Evolutionary conservation across 2,329 filamentous ascomycete species (phyloP).

Genomic region (Stagonosporopsis chrysanthemi): DNA sequence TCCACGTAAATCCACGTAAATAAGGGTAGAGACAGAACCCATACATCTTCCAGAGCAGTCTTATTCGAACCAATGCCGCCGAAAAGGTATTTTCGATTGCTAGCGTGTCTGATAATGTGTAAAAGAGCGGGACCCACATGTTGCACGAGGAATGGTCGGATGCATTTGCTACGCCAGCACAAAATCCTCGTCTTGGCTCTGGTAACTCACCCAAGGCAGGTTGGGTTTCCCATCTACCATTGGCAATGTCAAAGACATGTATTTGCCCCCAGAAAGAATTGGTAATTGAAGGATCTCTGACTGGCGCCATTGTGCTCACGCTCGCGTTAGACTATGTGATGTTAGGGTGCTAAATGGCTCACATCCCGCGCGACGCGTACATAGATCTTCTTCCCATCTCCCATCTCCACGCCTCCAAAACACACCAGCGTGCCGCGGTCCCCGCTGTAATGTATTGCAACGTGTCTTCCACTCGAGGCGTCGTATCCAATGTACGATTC

Average conservation of each 20-base stretch:
- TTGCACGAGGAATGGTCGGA: not conserved
- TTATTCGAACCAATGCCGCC: constrained; percentile 60
- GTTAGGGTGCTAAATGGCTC: no score
- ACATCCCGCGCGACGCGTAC: constrained; percentile 17
- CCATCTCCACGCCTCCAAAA: constrained; percentile 60
- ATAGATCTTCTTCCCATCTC: not conserved
- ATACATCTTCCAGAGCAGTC: constrained; percentile 65
- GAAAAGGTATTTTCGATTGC: constrained; percentile 58
- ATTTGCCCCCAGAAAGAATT: no score
- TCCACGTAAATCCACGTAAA: constrained; percentile 71
- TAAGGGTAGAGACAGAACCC: constrained; percentile 65
- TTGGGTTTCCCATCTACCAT: constrained; percentile 65
- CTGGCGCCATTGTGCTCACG: no score
- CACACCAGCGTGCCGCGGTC: constrained; percentile 65
- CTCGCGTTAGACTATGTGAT: no score
- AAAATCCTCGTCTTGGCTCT: constrained; percentile 29
- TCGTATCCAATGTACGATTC: constrained; percentile 59
- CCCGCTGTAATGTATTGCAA: constrained; percentile 64
- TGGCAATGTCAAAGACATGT: constrained; percentile 67
- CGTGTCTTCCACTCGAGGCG: constrained; percentile 62
- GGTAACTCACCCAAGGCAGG: constrained; percentile 62
- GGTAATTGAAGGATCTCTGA: no score
- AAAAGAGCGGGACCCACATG: not conserved
- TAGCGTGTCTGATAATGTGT: not conserved
- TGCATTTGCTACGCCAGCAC: not conserved